phyloP scores from a whole-genome alignment of 2,329 filamentous ascomycete species.

The Dactylonectria estremocensis region DNA sequence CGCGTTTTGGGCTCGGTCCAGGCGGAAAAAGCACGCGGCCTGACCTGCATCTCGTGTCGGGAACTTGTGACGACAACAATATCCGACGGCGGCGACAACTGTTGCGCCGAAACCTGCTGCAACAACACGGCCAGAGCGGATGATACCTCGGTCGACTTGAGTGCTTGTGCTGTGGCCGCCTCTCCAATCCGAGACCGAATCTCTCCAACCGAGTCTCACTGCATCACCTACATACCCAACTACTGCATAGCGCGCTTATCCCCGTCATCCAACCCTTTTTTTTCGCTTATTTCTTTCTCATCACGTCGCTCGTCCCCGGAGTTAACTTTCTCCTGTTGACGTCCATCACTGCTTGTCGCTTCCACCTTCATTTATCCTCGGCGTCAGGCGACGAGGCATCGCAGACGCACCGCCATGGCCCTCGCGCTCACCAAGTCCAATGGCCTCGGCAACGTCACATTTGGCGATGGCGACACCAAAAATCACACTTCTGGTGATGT shows the following conservation, averaged over 20 bases:
- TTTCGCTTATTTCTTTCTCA: background rate
- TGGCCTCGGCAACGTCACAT: slow-evolving; percentile 46
- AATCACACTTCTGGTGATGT: slow-evolving; percentile 46
- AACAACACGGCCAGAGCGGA: background rate
- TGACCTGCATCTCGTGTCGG: background rate
- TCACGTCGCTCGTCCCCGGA: background rate
- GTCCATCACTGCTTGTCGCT: background rate
- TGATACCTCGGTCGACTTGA: background rate
- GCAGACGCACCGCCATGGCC: slow-evolving; percentile 38
- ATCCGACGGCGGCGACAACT: too few relatives aligned
- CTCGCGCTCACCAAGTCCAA: slow-evolving; percentile 49
- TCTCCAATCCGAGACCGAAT: too few relatives aligned
- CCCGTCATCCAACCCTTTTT: background rate
- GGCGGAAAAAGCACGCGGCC: background rate
- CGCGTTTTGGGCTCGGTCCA: too few relatives aligned
- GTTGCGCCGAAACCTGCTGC: background rate
- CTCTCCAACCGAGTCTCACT: background rate
- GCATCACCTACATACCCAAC: background rate
- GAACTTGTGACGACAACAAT: background rate
- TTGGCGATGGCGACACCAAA: slow-evolving; percentile 40
- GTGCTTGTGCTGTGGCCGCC: background rate
- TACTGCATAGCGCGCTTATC: slow-evolving; percentile 5
- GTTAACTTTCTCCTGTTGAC: background rate
- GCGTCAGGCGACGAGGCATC: background rate
- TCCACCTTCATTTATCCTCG: background rate